Base-by-base conservation (phyloP, 331 rosid species). In the Pyracantha coccinea region DNA sequence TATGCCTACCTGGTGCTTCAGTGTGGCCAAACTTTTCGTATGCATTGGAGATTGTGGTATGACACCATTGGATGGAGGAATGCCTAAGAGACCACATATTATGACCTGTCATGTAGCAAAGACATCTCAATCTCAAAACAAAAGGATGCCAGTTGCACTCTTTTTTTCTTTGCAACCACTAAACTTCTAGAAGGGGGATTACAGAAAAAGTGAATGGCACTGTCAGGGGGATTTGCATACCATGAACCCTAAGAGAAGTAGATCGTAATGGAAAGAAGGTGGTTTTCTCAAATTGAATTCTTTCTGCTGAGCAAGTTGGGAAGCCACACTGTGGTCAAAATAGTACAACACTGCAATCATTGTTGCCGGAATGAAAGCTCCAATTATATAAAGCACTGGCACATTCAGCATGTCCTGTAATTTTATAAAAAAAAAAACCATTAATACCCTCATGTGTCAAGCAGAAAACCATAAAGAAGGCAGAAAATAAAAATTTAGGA, bases 41-140 rank as follows among this genome's bases (percentile, higher is more conserved):
- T 90, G 93, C 96, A 91, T 88, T 27, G 96, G 93, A 77, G 96
- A 91, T 75, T 91, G 96, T 47, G 96, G 96, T 77, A 91, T 88
- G 54, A 91, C 96, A 52, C 96, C 96, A 74, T 91, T 91, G 63
- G 96, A 78, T 61, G 93, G 93, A 47, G 96, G 96, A 63, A 91
- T 87, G 64, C 96, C 93, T 55, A 88, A 41, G 68, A 91, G 84
- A 69, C 96, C 96, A 73, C 96, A 91, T 81, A 91, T 32, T 68
- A 91, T 80, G 71, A 91, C 96, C 96, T 91, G 84, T 24, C 79
- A 84, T 35, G 65, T 38, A 80, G 75, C 50, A 35, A 74, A 73
- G 33, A 67, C 66, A 69, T 33, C 32, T 57, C 20, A 77, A 31
- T 62, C 53, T 60, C 62, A 81, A 57, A 64, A 52, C 38, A 61